These are phyloP conservation scores for Hordeum marinum DNA, from an alignment of 176 grass and related monocot species.

Conservation along the genomic window DNA sequence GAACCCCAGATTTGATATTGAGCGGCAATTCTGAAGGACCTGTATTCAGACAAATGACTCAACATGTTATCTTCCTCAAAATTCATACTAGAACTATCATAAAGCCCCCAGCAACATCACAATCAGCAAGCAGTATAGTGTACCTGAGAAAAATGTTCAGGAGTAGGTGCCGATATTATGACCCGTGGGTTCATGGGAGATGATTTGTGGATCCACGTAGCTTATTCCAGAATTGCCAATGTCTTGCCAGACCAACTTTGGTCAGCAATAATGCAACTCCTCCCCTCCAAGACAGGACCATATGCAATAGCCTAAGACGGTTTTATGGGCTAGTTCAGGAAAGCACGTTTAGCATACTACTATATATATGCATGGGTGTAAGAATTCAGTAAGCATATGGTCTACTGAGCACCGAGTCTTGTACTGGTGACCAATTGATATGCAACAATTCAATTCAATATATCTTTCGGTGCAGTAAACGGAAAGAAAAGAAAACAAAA, in stretches of 20 bases:
- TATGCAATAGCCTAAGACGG: constrained; percentile 70
- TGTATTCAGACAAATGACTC: neutral
- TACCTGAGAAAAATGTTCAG: constrained; percentile 61
- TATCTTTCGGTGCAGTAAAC: neutral
- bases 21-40: constrained; percentile 79
- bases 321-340: neutral
- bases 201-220: constrained; percentile 47
- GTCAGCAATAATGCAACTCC: constrained; percentile 84
- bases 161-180: constrained; percentile 71
- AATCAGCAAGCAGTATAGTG: too few species aligned
- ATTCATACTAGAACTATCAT: neutral
- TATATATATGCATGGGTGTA: neutral
- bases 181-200: constrained; percentile 64
- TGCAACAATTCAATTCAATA: neutral
- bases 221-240: constrained; percentile 48
- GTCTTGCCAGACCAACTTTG: constrained; percentile 95
- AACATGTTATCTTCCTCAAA: neutral
- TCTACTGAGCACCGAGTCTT: neutral
- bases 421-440: neutral
- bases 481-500: neutral
- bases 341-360: neutral
- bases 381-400: neutral
- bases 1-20: constrained; percentile 65
- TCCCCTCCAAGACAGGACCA: constrained; percentile 63
- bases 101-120: neutral